Conservation (phyloP, 139 green algal species). For the Pseudopediastrum boryanum region DNA sequence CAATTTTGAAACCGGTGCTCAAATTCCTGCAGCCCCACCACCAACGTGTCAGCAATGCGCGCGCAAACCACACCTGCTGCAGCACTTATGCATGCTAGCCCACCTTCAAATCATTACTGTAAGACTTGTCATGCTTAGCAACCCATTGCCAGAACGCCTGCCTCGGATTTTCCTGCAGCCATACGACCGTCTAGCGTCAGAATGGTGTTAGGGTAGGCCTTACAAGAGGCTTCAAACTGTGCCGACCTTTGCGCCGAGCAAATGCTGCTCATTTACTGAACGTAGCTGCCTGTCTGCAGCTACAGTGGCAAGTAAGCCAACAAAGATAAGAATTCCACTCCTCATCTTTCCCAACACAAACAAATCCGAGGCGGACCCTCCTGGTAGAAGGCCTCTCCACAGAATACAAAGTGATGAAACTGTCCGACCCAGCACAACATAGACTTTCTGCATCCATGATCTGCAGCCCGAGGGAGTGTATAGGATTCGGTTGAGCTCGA, state of each 20-base stretch:
- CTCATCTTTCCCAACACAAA: background rate
- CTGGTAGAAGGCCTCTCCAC: background rate
- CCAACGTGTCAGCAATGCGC: background rate
- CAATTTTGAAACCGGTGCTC: conserved; percentile 73
- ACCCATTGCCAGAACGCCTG: conserved; percentile 34
- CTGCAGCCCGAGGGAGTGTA: too few species aligned
- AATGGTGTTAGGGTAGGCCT: background rate
- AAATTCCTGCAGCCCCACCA: conserved; percentile 47
- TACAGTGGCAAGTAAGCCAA: background rate
- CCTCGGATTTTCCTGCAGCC: conserved; percentile 41
- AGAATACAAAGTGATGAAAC: background rate
- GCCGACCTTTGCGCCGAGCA: conserved; percentile 24
- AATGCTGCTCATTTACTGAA: conserved; percentile 18
- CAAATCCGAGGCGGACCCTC: background rate
- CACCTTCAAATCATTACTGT: conserved; percentile 40
- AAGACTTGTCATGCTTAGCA: conserved; percentile 48
- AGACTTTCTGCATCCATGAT: too few species aligned
- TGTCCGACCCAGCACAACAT: too few species aligned
- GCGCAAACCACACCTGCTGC: background rate
- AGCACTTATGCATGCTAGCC: background rate
- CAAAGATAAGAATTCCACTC: background rate
- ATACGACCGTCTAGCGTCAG: background rate
- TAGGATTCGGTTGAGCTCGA: too few species aligned
- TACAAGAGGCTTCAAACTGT: background rate
- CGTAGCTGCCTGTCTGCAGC: conserved; percentile 16